Base-by-base conservation (phyloP, 768 basidiomycete genomes). In the Favolaschia claudopus region DNA sequence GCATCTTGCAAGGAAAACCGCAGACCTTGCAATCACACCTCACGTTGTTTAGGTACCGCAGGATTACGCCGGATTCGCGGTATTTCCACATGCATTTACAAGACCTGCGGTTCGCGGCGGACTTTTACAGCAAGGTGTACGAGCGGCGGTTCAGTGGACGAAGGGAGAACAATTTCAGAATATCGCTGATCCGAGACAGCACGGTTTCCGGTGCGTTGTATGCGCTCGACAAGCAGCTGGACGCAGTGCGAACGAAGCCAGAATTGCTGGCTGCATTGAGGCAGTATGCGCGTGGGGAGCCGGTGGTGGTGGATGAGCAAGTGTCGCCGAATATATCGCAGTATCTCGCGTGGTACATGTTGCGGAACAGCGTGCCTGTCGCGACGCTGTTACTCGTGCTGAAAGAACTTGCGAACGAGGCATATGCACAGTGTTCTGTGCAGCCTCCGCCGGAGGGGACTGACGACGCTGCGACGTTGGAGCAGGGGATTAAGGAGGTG, bases 1-100 rank as follows among this genome's bases (percentile, higher is more conserved):
- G 92, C 74, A 89, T 98, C 46, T 77, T 95, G n/a, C 88, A 92
- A 70, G 95, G 96, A 74, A 97, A 96, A 70, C 87, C 90, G 13
- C 84, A 87, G 56, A 88, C 91, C 0, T 74, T 96, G 4, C 87
- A 89, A 64, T 81, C 89, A 0, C 90, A 94, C 69, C 76, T 95
- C 3, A 85, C 85, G 1, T 70, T 95, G 27, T 92, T 88, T 68
- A 82, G 79, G 45, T 87, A 87, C 65, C 87, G 91, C 56, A 82
- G 74, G 50, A 85, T 88, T 82, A 75, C 80, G 4, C 83, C 85
- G 0, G 65, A 73, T 4, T 84, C 85, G 7, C 81, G 77, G 9
- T 87, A 85, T 69, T 91, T 89, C 73, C 84, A 87, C 64, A 74
- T 93, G 39, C 78, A 85, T 7, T 70, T 92, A 22, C 89, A 92